These are phyloP conservation scores for Aspergillus pseudotamarii DNA, from an alignment of 2,329 filamentous ascomycete genomes.

Conservation along the genomic window DNA sequence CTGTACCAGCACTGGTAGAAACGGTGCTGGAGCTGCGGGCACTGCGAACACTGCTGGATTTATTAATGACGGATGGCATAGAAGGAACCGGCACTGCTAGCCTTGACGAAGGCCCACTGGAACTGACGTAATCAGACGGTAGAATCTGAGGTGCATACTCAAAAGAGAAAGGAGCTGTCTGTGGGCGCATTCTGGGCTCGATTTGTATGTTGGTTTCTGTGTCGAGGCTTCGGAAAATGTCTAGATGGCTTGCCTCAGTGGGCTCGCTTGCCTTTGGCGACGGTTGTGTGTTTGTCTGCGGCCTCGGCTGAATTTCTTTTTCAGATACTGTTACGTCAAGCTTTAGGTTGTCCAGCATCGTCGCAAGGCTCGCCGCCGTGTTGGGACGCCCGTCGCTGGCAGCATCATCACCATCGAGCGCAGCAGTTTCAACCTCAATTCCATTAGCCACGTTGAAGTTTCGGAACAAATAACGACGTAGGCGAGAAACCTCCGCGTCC, in stretches of 20 bases:
- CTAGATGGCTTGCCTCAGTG: conserved; percentile 17
- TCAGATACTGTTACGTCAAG: conserved; percentile 37
- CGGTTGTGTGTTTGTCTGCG: conserved; percentile 20
- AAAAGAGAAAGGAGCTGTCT: conserved; percentile 28
- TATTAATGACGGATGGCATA: conserved; percentile 28
- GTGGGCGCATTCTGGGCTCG: conserved; percentile 25
- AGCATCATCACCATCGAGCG: conserved; percentile 31
- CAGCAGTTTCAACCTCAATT: conserved; percentile 22
- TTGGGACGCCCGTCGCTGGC: conserved; percentile 40
- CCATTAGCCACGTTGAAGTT: conserved; percentile 49
- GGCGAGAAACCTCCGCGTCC: conserved; percentile 46
- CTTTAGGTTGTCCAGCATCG: conserved; percentile 43
- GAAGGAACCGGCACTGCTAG: conserved; percentile 37
- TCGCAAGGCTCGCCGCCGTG: conserved; percentile 41
- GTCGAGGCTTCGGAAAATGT: conserved; percentile 24
- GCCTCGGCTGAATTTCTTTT: conserved; percentile 28
- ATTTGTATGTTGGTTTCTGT: conserved; percentile 22
- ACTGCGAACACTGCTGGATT: conserved; percentile 40
- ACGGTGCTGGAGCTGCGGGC: conserved; percentile 40
- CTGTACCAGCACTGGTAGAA: conserved; percentile 36
- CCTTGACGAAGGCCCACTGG: conserved; percentile 25
- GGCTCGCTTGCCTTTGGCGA: conserved; percentile 7
- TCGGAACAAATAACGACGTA: conserved; percentile 48
- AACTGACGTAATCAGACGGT: conserved; percentile 27
- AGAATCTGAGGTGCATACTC: conserved; percentile 21